Base-by-base conservation (phyloP, 2,329 filamentous ascomycete genomes). In the Dryadomyces quercus-mongolicae region DNA sequence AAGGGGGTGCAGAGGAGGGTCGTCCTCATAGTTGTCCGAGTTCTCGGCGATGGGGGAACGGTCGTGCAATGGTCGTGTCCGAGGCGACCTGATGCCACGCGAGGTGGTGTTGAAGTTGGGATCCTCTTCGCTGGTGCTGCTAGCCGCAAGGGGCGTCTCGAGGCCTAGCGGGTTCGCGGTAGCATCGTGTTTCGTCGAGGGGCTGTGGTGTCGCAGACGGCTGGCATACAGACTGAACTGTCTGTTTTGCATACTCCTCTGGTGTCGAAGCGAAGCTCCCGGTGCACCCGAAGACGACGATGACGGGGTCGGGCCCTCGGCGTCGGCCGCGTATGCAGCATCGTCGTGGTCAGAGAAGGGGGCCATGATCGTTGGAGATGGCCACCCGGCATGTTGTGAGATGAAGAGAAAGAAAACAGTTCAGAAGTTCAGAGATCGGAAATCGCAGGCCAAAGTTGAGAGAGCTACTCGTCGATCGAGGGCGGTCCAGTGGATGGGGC, bases 141-240 rank as follows among this genome's bases (percentile, higher is more conserved):
- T 46, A 34, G 36, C 13, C 36, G 10, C n/a, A 42, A 38, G 49
- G 45, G 46, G 52, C 49, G 52, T 31, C 50, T 55, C 56, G 56
- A 56, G 53, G 31, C 31, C 12, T 9, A 54, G 55, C 54, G 55
- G 57, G 51, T 58, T 55, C 45, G 60, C 58, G 34, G 56, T 58
- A 21, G 48, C 57, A 58, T 60, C 61, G 63, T 52, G 57, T 66
- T 65, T 64, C 63, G 60, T 60, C 62, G 61, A 60, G 61, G 63
- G 62, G 56, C 60, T 38, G 25, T 52, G 56, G 31, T 60, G 61
- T 59, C 61, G 61, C 58, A 62, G 55, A 38, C 58, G 61, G 56
- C 50, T 58, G 44, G 64, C 60, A 55, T 60, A 60, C 45, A 61
- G 58, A 54, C 58, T 58, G 50, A 60, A 58, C 50, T 60, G 61